Percentiles rank a stretch among this genome's conserved stretches.
Evolutionary conservation across 306 rosid genomes (phyloP).

Genomic region (Corylus avellana): DNA sequence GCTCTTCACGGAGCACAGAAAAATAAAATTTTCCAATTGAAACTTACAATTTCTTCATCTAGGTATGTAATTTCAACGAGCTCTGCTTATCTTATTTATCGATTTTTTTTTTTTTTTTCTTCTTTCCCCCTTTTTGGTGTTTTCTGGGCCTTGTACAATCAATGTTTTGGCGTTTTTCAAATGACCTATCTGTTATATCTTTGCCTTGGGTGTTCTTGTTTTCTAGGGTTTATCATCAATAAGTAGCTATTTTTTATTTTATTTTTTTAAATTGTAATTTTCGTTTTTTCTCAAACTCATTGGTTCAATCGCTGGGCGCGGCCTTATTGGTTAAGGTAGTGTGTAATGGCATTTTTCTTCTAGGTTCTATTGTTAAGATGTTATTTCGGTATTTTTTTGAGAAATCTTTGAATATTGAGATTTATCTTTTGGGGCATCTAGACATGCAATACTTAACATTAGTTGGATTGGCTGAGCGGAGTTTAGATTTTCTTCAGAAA

Average conservation of each 20-base stretch:
- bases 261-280: not conserved
- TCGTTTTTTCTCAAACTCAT: not conserved
- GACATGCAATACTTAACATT: not conserved
- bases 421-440: not conserved
- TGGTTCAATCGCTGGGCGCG: not conserved
- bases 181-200: not conserved
- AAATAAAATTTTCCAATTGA: not conserved
- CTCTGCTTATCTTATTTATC: not conserved
- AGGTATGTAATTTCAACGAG: slow-evolving; percentile 16
- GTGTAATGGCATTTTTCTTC: not conserved
- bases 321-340: not conserved
- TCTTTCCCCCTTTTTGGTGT: not conserved
- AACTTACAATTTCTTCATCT: not conserved
- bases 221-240: not conserved
- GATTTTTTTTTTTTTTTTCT: not conserved
- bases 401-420: not conserved
- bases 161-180: not conserved
- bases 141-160: not conserved
- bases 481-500: not conserved
- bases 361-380: not conserved
- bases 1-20: not conserved
- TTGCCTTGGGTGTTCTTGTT: not conserved
- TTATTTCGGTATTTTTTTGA: not conserved
- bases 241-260: not conserved
- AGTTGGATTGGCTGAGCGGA: not conserved